Conservation (phyloP, 2,329 filamentous ascomycete genomes). For the Fusarium transvaalense region DNA sequence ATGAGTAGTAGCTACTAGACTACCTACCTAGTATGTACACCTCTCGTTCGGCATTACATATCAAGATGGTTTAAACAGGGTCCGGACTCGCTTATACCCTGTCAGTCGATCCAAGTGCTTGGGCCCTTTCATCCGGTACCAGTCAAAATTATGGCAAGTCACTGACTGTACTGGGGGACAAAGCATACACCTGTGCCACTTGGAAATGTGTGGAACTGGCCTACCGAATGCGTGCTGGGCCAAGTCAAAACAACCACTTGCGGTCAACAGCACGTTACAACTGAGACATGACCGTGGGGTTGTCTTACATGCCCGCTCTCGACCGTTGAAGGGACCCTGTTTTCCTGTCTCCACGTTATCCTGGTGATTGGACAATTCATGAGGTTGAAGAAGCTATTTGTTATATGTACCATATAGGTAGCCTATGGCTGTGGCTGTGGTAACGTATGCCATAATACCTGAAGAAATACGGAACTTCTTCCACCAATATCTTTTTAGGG, state of each 20-base stretch:
- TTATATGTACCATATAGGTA: too few relatives aligned
- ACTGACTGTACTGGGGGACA: background rate
- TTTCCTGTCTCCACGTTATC: constrained; percentile 20
- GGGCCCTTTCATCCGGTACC: constrained; percentile 19
- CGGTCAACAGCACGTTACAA: constrained; percentile 14
- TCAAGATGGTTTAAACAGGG: constrained; percentile 36
- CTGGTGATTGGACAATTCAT: constrained; percentile 28
- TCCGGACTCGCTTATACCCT: constrained; percentile 38
- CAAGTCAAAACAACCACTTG: constrained; percentile 15
- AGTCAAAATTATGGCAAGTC: background rate
- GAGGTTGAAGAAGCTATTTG: constrained; percentile 9
- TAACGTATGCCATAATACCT: background rate
- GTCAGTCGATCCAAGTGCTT: constrained; percentile 37
- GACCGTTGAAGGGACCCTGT: constrained; percentile 35
- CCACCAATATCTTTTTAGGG: background rate
- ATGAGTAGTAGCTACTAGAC: background rate
- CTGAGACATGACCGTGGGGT: constrained; percentile 23
- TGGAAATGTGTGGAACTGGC: background rate
- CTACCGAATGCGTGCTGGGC: constrained; percentile 5
- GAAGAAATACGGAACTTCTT: background rate
- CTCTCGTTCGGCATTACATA: constrained; percentile 21
- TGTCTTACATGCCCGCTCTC: constrained; percentile 21
- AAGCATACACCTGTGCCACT: background rate
- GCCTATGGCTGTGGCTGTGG: background rate
- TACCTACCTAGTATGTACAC: too few relatives aligned